phyloP scores from a whole-genome alignment of 179 eudicot species.

The Spinacia oleracea region DNA sequence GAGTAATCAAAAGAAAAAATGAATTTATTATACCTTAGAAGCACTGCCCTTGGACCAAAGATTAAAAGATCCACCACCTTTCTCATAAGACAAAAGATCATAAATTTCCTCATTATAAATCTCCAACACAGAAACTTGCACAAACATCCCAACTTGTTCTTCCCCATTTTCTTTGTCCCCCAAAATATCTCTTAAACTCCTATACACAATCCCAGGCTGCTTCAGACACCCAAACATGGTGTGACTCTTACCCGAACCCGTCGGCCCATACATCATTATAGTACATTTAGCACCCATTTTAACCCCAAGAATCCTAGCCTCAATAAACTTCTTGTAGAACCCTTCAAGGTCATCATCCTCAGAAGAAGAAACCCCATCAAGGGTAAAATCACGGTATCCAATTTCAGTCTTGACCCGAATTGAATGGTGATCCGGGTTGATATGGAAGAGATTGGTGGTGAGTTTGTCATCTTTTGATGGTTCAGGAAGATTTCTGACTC shows the following conservation, averaged over 20 bases:
- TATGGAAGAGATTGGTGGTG: constrained; percentile 37
- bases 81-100: constrained; percentile 69
- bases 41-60: constrained; percentile 83
- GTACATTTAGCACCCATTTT: constrained; percentile 83
- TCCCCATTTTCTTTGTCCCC: constrained; percentile 34
- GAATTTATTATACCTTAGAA: constrained; percentile 54
- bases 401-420: constrained; percentile 68
- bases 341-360: constrained; percentile 77
- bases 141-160: constrained; percentile 53
- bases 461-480: constrained; percentile 24
- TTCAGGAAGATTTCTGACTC: constrained; percentile 66
- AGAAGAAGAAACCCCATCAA: constrained; percentile 79
- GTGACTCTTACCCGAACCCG: constrained; percentile 82
- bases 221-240: constrained; percentile 76
- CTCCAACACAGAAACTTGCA: constrained; percentile 84
- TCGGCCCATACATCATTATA: constrained; percentile 79
- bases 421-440: constrained; percentile 45
- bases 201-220: constrained; percentile 90
- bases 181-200: constrained; percentile 67
- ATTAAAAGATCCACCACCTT: constrained; percentile 61
- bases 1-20: not conserved
- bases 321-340: constrained; percentile 74
- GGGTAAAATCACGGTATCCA: constrained; percentile 78
- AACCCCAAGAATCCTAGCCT: constrained; percentile 72
- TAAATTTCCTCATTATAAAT: constrained; percentile 94